These are phyloP conservation scores for Exserohilum turcica DNA, from an alignment of 2,329 filamentous ascomycete species.

Conservation along the genomic window DNA sequence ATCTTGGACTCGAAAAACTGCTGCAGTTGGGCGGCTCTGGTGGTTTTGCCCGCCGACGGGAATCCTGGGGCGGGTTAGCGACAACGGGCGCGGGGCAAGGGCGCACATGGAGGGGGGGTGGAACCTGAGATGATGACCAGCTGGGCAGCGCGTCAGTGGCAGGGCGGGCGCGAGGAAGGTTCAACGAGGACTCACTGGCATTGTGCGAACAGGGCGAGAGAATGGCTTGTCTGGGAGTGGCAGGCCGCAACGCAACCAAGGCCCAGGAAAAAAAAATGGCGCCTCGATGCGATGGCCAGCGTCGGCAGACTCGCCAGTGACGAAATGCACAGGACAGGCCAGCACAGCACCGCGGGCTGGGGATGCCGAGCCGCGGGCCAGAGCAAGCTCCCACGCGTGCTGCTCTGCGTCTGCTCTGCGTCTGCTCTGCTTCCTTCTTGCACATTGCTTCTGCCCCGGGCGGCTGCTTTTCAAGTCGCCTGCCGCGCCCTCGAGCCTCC, in stretches of 20 bases:
- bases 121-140: constrained; percentile 62
- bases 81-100: background rate
- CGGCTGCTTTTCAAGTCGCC: constrained; percentile 9
- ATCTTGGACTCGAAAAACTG: constrained; percentile 67
- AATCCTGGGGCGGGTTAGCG: constrained; percentile 66
- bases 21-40: constrained; percentile 67
- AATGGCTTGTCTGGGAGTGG: constrained; percentile 5
- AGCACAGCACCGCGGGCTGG: no score
- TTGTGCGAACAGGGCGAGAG: constrained; percentile 13
- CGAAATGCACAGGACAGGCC: constrained; percentile 22
- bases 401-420: no score
- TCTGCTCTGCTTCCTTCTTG: background rate
- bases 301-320: constrained; percentile 29
- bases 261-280: background rate
- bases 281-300: constrained; percentile 23
- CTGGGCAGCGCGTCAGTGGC: constrained; percentile 49
- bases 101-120: constrained; percentile 8
- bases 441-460: background rate
- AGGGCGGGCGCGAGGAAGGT: constrained; percentile 12
- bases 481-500: constrained; percentile 17
- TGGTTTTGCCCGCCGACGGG: constrained; percentile 67
- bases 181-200: constrained; percentile 34
- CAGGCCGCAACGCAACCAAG: background rate
- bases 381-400: no score
- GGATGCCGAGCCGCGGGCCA: constrained; percentile 27